Conservation (phyloP, 768 basidiomycete species). For the Leucocoprinus leucothites region DNA sequence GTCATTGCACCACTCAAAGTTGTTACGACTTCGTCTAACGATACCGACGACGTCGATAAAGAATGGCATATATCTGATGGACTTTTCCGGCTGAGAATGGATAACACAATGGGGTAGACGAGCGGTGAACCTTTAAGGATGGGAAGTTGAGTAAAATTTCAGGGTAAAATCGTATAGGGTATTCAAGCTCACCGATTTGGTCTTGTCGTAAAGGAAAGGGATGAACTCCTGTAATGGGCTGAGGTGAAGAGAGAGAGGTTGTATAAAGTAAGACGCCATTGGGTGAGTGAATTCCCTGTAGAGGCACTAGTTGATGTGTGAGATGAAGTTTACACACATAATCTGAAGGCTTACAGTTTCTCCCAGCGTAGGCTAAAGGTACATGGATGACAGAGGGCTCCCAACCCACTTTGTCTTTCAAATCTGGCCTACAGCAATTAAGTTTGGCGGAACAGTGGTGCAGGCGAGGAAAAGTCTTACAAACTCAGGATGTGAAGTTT, state of each 20-base stretch:
- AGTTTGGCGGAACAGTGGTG: neutral
- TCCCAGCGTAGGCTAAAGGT: slow-evolving; percentile 37
- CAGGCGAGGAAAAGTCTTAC: slow-evolving; percentile 32
- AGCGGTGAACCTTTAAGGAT: slow-evolving; percentile 14
- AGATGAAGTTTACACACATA: neutral
- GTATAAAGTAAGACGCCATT: slow-evolving; percentile 57
- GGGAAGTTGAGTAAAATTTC: neutral
- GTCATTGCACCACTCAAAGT: slow-evolving; percentile 44
- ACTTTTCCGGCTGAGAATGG: slow-evolving; percentile 50
- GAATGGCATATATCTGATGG: slow-evolving; percentile 59
- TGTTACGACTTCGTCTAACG: slow-evolving; percentile 40
- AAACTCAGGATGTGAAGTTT: slow-evolving; percentile 46
- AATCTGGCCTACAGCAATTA: slow-evolving; percentile 40
- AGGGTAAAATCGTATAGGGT: too few relatives aligned
- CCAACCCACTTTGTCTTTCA: slow-evolving; percentile 50
- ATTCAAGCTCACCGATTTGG: neutral
- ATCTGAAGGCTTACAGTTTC: slow-evolving; percentile 42
- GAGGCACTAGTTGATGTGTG: slow-evolving; percentile 45
- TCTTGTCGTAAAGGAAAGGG: slow-evolving; percentile 33
- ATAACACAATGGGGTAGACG: slow-evolving; percentile 28
- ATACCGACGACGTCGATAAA: slow-evolving; percentile 40
- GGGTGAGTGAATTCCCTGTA: slow-evolving; percentile 53
- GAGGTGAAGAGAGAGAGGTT: slow-evolving; percentile 41
- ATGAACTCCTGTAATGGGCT: slow-evolving; percentile 39
- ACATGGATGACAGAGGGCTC: slow-evolving; percentile 45